Evolutionary conservation across 495 filamentous ascomycete genomes (phyloP).

Genomic region (Hyaloscypha bicolor): DNA sequence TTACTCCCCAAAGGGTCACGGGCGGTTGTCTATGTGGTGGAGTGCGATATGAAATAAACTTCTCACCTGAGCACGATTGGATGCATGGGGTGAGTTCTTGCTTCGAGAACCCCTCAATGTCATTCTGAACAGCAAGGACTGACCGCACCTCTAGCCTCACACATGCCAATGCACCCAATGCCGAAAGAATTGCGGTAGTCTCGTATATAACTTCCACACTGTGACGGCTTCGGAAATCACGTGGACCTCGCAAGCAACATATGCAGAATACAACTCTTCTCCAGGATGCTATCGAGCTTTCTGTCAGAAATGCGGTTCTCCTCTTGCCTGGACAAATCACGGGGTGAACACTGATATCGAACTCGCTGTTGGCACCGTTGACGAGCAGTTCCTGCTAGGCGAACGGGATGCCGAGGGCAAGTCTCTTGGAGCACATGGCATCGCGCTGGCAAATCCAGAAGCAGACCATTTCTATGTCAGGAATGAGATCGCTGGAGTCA

Average conservation of each 20-base stretch:
- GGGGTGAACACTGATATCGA: constrained; percentile 28
- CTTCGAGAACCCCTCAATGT: not conserved
- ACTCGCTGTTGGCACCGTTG: constrained; percentile 37
- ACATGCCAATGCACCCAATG: constrained; percentile 51
- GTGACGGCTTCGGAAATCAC: constrained; percentile 34
- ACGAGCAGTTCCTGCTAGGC: constrained; percentile 40
- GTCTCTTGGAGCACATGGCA: constrained; percentile 11
- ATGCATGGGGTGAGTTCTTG: constrained; percentile 29
- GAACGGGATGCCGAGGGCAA: constrained; percentile 19
- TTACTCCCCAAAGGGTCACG: constrained; percentile 31
- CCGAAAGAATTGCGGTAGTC: constrained; percentile 40
- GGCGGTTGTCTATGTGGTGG: constrained; percentile 47
- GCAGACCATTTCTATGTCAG: constrained; percentile 18
- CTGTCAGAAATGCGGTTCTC: constrained; percentile 36
- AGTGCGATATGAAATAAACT: constrained; percentile 41
- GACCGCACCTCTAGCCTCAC: constrained; percentile 16
- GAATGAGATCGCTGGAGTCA: constrained; percentile 26
- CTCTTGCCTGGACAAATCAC: constrained; percentile 29
- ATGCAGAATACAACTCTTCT: constrained; percentile 23
- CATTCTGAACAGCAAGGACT: not conserved
- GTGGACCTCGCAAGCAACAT: constrained; percentile 33
- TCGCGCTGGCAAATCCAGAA: constrained; percentile 9
- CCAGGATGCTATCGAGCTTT: constrained; percentile 28
- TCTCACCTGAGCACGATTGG: constrained; percentile 38
- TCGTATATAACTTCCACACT: constrained; percentile 36